Conservation (phyloP, 1,284 basidiomycete species). For the Pisolithus thermaeus region DNA sequence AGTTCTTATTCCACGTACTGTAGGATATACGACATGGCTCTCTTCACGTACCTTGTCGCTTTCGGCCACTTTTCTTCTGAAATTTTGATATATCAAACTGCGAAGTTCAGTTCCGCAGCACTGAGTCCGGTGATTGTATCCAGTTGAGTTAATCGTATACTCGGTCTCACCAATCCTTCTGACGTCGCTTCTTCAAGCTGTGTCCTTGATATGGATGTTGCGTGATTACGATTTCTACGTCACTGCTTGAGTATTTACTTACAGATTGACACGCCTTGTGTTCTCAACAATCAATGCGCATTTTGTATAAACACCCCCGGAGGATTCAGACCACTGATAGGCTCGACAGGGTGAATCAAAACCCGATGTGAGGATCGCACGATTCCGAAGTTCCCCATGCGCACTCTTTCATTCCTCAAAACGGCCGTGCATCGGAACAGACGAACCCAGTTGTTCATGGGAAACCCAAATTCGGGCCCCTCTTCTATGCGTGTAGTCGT, state of each 20-base stretch:
- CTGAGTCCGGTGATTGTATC: conserved; percentile 83
- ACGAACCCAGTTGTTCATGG: no score
- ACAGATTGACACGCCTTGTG: background rate
- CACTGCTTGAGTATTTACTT: conserved; percentile 24
- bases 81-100: conserved; percentile 77
- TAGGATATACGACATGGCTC: conserved; percentile 87
- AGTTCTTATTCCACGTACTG: conserved; percentile 8
- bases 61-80: conserved; percentile 88
- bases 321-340: no score
- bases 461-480: no score
- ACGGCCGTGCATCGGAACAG: no score
- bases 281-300: background rate
- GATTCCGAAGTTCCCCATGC: no score
- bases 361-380: no score
- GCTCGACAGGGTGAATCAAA: no score
- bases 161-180: conserved; percentile 4
- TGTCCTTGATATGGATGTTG: conserved; percentile 79
- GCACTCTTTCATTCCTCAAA: no score
- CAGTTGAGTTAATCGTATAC: conserved; percentile 49
- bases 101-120: conserved; percentile 58
- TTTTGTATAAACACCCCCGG: no score
- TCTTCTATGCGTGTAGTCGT: no score
- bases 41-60: conserved; percentile 86
- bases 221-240: conserved; percentile 70
- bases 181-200: conserved; percentile 36